Conservation (phyloP, 2,329 filamentous ascomycete genomes). For the Fusarium humuli region DNA sequence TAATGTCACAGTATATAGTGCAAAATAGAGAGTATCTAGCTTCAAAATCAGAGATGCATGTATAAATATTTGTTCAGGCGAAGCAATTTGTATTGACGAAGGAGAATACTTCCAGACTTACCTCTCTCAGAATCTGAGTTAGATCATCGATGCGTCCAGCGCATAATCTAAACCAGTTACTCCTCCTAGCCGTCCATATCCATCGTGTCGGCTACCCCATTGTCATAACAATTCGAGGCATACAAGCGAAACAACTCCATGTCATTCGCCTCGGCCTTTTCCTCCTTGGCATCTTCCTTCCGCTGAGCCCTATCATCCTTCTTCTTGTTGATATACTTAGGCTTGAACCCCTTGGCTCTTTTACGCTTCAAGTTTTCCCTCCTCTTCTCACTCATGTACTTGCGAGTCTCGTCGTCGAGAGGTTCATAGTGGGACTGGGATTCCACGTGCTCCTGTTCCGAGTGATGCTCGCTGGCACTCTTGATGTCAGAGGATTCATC, state of each 20-base stretch:
- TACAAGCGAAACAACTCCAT: background rate
- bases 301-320: background rate
- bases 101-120: background rate
- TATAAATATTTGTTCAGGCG: background rate
- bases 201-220: background rate
- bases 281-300: background rate
- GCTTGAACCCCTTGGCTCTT: background rate
- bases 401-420: background rate
- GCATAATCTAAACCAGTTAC: background rate
- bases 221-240: background rate
- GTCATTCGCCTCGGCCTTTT: background rate
- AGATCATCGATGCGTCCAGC: background rate
- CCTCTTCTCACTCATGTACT: background rate
- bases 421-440: background rate
- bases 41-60: background rate
- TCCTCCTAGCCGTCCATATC: background rate
- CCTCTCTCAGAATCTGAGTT: background rate
- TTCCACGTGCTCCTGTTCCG: background rate
- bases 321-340: background rate
- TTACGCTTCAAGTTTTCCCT: background rate
- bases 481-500: background rate
- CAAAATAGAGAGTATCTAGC: background rate
- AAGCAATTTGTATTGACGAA: background rate
- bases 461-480: background rate
- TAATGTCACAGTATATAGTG: background rate